Evolutionary conservation across 164 flowering plant species (phyloP), one percentile per base, ranked within the genome.

Genomic region (Stephania yunnanensis): DNA sequence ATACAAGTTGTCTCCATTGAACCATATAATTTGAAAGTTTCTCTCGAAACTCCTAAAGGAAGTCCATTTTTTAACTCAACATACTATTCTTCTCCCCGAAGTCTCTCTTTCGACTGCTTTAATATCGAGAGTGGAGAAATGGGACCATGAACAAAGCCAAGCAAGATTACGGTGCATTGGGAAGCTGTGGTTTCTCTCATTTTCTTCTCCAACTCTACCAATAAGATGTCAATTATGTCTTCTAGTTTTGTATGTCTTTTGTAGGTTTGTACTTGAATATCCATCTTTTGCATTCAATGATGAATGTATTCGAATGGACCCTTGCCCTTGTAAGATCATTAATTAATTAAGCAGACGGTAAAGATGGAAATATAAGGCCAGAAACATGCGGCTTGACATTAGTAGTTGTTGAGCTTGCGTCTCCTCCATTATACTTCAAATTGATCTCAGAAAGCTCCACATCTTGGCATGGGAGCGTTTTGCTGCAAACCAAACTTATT

Each of bases 401-500:
- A 17, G 76, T 22, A 70, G 77, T 76, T 5, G 68, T 52, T 4
- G 79, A 71, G 5, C 36, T 48, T 15, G 82, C 67, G 13, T 58
- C 29, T 11, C 83, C 83, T n/a, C 78, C 80, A n/a, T 44, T 73
- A 29, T 76, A 80, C 12, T 17, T 64, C 76, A 84, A 76, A 71
- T 80, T 46, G 29, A 84, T 82, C 52, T 82, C 71, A 5, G 50
- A 71, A 17, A 79, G 55, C 67, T 69, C 46, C 50, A 82, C 78
- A 10, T 73, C 46, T 53, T 77, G 15, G 71, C 83, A 80, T 48
- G 83, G 84, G 7, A 48, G 5, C 0, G 68, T 73, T 69, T 69
- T 36, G 76, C 84, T 80, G 29, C 85, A 84, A 4, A 64, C 1
- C 5, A 84, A 71, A n/a, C 71, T 82, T 2, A 84, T 76, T 0